Base-by-base conservation (phyloP, 768 basidiomycete species). In the Lactarius pseudohatsudake region DNA sequence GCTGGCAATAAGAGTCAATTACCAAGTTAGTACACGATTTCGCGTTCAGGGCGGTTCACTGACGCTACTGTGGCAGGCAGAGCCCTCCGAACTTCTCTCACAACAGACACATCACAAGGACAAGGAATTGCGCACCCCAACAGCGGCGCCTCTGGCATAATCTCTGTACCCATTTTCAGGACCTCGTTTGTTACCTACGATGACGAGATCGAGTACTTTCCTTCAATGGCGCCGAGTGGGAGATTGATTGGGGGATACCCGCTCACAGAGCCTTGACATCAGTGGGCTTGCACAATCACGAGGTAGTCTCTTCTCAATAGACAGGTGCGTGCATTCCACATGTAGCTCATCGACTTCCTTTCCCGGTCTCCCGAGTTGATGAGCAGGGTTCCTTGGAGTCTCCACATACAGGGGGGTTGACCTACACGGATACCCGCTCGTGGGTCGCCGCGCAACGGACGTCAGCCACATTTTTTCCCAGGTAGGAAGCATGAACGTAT, bases 141-240 rank as follows among this genome's bases (percentile, higher is more conserved):
- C 64, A 9, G 47, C 63, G 18, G 55, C 68, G 2, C 58, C 53
- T 7, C 54, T 65, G 30, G 71, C 70, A 20, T 91, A 89, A 73
- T 82, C 87, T n/a, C 69, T 90, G 45, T 92, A 86, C 74, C 91
- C 90, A 0, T 90, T 90, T 72, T 70, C 84, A 7, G 76, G 84
- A 1, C 77, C 83, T 13, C 82, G 28, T 18, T 72, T 81, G 11
- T 74, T 84, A 43, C 81, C 82, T 8, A 85, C 84, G 80, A 82
- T 77, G 45, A 76, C 80, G 69, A 76, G 76, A 26, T 67, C 78
- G 9, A 77, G 77, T 47, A 77, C 78, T 65, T 76, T 81, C 32
- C 89, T 88, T 72, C 81, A 90, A 59, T 72, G 89, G 56, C 82
- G 89, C 57, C 81, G 84, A 58, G 83, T 91, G 16, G 82, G 81